These are phyloP conservation scores for Magnusiomyces sp. DNA, from an alignment of 1,139 yeast species.

Conservation along the genomic window DNA sequence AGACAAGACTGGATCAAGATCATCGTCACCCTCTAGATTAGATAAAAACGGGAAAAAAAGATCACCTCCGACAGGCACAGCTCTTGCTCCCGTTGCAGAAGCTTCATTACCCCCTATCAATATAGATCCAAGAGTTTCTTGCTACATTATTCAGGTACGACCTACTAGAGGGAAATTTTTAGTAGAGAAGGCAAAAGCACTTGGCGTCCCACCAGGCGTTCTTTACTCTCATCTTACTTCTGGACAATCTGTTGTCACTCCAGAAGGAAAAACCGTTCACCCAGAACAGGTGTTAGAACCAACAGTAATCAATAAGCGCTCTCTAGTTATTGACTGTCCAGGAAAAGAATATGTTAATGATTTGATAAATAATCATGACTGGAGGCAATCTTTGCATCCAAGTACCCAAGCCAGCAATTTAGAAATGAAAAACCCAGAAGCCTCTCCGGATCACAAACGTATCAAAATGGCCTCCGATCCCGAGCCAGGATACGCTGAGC, in stretches of 20 bases:
- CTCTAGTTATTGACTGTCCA: slow-evolving; percentile 73
- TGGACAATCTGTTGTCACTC: slow-evolving; percentile 51
- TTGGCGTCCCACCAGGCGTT: slow-evolving; percentile 65
- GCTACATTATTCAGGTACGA: slow-evolving; percentile 56
- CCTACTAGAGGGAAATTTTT: slow-evolving; percentile 75
- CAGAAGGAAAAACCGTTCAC: slow-evolving; percentile 47
- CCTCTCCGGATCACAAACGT: slow-evolving; percentile 8
- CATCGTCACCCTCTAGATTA: not conserved
- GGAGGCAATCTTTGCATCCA: slow-evolving; percentile 12
- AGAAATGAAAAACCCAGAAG: slow-evolving; percentile 3
- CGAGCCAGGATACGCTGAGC: slow-evolving; percentile 12
- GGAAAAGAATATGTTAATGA: slow-evolving; percentile 39
- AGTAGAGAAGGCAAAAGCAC: slow-evolving; percentile 50
- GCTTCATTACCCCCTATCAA: not conserved
- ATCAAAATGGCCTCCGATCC: slow-evolving; percentile 2
- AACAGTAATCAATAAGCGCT: slow-evolving; percentile 47
- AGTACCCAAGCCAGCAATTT: not conserved
- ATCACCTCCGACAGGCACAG: slow-evolving; percentile 6
- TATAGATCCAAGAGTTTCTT: slow-evolving; percentile 31
- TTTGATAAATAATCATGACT: slow-evolving; percentile 7
- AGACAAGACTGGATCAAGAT: not conserved
- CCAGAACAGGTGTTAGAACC: slow-evolving; percentile 72
- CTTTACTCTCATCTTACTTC: slow-evolving; percentile 49
- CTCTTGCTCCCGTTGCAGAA: not conserved
- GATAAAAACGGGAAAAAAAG: slow-evolving; percentile 4